Evolutionary conservation across 148 eudicot genomes (phyloP).

Genomic region (Chenopodium suecicum): DNA sequence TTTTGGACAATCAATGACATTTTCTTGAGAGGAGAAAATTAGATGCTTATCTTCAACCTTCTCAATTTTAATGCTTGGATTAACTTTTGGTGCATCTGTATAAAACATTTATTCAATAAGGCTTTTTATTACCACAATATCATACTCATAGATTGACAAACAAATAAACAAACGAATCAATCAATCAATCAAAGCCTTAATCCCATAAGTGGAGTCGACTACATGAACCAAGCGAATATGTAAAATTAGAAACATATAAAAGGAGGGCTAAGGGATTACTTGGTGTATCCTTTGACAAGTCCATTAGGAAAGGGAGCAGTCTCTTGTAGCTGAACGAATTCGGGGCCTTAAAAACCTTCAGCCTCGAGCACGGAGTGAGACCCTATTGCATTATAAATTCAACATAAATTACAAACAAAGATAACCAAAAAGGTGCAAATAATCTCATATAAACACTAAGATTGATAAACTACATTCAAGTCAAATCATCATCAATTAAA

Average conservation of each 20-base stretch:
- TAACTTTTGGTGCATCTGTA: constrained; percentile 36
- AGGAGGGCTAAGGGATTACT: constrained; percentile 26
- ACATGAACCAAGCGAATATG: no score
- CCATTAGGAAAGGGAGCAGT: constrained; percentile 57
- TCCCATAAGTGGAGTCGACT: no score
- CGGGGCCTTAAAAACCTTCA: constrained; percentile 43
- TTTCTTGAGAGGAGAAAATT: constrained; percentile 19
- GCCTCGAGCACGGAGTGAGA: constrained; percentile 43
- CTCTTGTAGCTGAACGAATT: constrained; percentile 59
- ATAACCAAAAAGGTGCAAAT: constrained; percentile 1
- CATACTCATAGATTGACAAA: not conserved
- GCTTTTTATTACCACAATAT: not conserved
- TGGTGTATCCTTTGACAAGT: constrained; percentile 39
- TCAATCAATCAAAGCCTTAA: no score
- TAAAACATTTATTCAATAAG: not conserved
- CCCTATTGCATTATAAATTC: constrained; percentile 34
- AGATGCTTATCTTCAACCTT: constrained; percentile 20
- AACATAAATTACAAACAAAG: constrained; percentile 24
- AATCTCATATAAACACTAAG: not conserved
- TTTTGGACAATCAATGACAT: not conserved
- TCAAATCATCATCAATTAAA: not conserved
- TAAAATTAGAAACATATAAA: not conserved
- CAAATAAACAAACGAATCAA: not conserved
- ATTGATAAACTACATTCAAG: no score
- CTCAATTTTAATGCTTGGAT: constrained; percentile 25